phyloP scores from a whole-genome alignment of 2,329 filamentous ascomycete genomes.

The Sporothrix inflata region DNA sequence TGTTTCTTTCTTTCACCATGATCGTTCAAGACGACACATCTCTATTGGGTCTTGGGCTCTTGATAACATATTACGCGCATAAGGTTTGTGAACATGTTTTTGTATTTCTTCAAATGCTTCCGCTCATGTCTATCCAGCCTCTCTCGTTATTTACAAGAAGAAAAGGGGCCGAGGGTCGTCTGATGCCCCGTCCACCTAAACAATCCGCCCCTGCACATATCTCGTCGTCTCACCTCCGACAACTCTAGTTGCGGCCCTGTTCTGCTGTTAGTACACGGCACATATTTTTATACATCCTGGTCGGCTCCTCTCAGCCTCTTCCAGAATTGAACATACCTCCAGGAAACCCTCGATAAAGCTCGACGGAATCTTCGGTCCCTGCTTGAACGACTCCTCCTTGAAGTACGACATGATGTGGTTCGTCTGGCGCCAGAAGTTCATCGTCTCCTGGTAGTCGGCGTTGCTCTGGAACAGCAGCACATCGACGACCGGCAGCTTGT shows the following conservation, averaged over 20 bases:
- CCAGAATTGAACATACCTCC: slow-evolving; percentile 58
- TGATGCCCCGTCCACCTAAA: neutral
- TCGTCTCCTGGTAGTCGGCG: slow-evolving; percentile 94
- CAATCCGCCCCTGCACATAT: neutral
- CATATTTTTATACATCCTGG: neutral
- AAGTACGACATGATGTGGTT: slow-evolving; percentile 98
- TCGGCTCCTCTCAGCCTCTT: too few relatives aligned
- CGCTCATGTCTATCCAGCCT: slow-evolving; percentile 16
- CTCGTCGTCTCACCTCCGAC: slow-evolving; percentile 34
- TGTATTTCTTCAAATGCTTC: slow-evolving; percentile 14
- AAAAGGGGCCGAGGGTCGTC: neutral
- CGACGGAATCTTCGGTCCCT: slow-evolving; percentile 76
- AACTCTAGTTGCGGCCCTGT: slow-evolving; percentile 61
- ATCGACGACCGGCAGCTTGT: slow-evolving; percentile 85
- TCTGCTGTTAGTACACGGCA: slow-evolving; percentile 20
- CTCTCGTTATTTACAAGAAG: slow-evolving; percentile 22
- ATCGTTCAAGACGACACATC: neutral
- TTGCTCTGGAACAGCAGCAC: slow-evolving; percentile 89
- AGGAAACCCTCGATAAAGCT: slow-evolving; percentile 95
- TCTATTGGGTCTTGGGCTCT: neutral
- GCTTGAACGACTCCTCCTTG: slow-evolving; percentile 76
- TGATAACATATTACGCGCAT: neutral
- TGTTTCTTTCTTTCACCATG: neutral
- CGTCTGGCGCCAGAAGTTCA: slow-evolving; percentile 99
- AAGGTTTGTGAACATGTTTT: neutral